Evolutionary conservation across 805 yeast genomes (phyloP).

Genomic region (Groenewaldozyma salmanticensis): DNA sequence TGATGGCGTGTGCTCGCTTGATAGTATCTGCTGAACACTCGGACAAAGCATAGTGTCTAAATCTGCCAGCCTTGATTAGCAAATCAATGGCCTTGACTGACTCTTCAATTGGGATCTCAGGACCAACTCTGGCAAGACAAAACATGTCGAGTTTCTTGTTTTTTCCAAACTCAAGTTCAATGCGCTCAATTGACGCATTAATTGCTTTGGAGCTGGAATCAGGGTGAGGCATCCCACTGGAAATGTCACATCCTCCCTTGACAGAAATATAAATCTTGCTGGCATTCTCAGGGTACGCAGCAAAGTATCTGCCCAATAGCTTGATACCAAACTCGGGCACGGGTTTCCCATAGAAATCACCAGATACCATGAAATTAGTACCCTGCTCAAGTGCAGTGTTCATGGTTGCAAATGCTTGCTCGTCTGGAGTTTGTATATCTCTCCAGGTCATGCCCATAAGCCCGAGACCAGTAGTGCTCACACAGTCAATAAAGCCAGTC

Average conservation of each 20-base stretch:
- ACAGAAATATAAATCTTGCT: slow-evolving; percentile 50
- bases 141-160: slow-evolving; percentile 38
- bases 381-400: slow-evolving; percentile 42
- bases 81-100: slow-evolving; percentile 48
- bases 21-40: slow-evolving; percentile 62
- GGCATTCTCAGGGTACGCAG: slow-evolving; percentile 43
- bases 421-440: slow-evolving; percentile 40
- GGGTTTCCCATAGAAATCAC: slow-evolving; percentile 65
- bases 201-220: too few relatives aligned
- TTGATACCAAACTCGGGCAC: slow-evolving; percentile 42
- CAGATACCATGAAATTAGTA: slow-evolving; percentile 53
- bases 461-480: slow-evolving; percentile 53
- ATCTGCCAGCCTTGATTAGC: slow-evolving; percentile 46
- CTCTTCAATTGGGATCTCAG: slow-evolving; percentile 43
- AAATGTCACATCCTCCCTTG: slow-evolving; percentile 50
- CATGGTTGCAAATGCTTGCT: slow-evolving; percentile 44
- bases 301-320: slow-evolving; percentile 48
- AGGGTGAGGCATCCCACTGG: slow-evolving; percentile 31
- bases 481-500: too few relatives aligned
- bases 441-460: slow-evolving; percentile 76
- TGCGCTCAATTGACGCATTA: slow-evolving; percentile 34
- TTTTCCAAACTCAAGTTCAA: slow-evolving; percentile 20
- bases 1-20: slow-evolving; percentile 42
- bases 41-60: slow-evolving; percentile 64
- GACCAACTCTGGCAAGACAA: slow-evolving; percentile 61